Evolutionary conservation across 1,139 yeast genomes (phyloP), one percentile per base, ranked within the genome.

Genomic region (Debaryomycetaceae sp.): DNA sequence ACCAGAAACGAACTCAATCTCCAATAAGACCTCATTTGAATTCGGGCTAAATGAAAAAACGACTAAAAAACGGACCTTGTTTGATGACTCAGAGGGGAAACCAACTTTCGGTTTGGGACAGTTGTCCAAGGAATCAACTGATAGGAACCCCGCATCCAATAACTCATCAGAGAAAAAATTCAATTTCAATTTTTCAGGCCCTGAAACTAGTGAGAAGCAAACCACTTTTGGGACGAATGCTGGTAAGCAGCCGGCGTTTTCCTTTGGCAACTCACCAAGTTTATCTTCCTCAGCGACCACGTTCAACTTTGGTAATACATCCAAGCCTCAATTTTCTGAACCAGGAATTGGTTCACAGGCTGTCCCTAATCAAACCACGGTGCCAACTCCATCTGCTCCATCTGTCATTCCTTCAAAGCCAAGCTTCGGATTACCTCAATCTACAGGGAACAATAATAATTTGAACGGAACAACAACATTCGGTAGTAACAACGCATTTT

Each of bases 301-400:
- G 22, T 54, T 55, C 37, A 40, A 53, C 8, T 54, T 54, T 48
- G 54, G 52, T 22, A 42, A 37, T 6, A 6, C 54, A 6, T 43
- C 46, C 35, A 40, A 45, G 17, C 13, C 45, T 6, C 24, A 22
- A 17, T 37, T 35, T 8, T 20, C 40, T 4, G 20, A 17, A 17
- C 20, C 20, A 17, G 20, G 20, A 17, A 17, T 17, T 17, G 20
- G 20, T 17, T 22, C 44, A 20, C 11, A 27, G 31, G 11, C 31
- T 8, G 3, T 27, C 11, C 11, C 31, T 2, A 27, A 27, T 27
- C 27, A 24, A 34, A n/a, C 41, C 20, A 30, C 42, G n/a, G 22
- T 36, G 36, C 22, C 45, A 5, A 23, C 41, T 30, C 24, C 40
- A 5, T 38, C 45, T 5, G 20, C 41, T 30, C 4, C 42, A 11